Conservation (phyloP, 805 yeast genomes). For the Saturnispora gosingensis region DNA sequence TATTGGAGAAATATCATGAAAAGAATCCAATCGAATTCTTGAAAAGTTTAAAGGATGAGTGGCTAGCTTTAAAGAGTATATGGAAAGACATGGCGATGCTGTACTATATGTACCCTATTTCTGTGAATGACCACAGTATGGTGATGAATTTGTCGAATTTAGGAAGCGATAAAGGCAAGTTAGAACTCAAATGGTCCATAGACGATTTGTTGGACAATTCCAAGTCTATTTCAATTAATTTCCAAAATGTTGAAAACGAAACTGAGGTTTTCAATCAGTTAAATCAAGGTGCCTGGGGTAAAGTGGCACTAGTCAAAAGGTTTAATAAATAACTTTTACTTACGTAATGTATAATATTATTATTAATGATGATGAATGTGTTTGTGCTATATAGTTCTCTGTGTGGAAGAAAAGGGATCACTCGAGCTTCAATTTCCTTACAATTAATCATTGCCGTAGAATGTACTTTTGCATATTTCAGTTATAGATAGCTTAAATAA, state of each 20-base stretch:
- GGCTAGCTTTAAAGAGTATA: slow-evolving; percentile 3
- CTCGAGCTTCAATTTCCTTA: too few species aligned
- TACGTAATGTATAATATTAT: neutral
- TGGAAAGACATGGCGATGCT: slow-evolving; percentile 11
- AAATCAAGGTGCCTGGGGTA: neutral
- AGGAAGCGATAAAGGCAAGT: neutral
- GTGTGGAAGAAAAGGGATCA: too few species aligned
- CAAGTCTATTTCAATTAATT: neutral
- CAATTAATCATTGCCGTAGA: too few species aligned
- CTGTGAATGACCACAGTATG: neutral
- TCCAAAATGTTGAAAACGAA: neutral
- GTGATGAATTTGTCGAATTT: slow-evolving; percentile 4
- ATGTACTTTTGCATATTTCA: too few species aligned
- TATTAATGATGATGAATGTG: neutral
- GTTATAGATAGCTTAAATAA: neutral
- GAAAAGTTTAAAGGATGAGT: neutral
- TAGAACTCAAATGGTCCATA: neutral
- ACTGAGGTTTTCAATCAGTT: neutral
- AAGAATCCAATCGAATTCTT: neutral
- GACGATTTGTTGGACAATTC: slow-evolving; percentile 5
- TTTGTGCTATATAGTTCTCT: neutral
- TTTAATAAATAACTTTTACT: neutral
- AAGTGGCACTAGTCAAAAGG: neutral
- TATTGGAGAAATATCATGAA: neutral
- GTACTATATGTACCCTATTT: slow-evolving; percentile 3